Evolutionary conservation across 805 yeast species (phyloP).

Genomic region (Cyberlindnera japonica): DNA sequence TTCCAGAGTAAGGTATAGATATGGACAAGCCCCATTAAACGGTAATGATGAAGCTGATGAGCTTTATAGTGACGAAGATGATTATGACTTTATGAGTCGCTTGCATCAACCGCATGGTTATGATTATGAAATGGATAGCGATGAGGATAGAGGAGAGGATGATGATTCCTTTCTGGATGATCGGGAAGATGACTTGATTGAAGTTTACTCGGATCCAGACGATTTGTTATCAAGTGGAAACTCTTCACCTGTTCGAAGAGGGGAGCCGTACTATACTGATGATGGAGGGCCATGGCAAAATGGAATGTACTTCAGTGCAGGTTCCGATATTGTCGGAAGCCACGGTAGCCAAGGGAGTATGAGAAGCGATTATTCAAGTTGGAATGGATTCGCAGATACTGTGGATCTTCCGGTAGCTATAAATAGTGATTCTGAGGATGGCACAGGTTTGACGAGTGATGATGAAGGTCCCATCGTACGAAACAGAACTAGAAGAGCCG

Average conservation of each 20-base stretch:
- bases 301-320: too few relatives aligned
- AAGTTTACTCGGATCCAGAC: slow-evolving; percentile 2
- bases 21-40: not conserved
- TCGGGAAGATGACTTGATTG: slow-evolving; percentile 9
- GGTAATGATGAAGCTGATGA: not conserved
- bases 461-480: not conserved
- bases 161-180: slow-evolving; percentile 22
- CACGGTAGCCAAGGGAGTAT: too few relatives aligned
- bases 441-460: not conserved
- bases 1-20: slow-evolving; percentile 36
- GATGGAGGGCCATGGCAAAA: too few relatives aligned
- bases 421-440: too few relatives aligned
- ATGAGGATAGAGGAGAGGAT: slow-evolving; percentile 4
- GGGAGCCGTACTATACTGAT: not conserved
- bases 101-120: not conserved
- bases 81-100: not conserved
- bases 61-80: not conserved
- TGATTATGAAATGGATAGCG: not conserved
- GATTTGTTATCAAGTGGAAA: slow-evolving; percentile 6
- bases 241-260: slow-evolving; percentile 20
- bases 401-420: too few relatives aligned
- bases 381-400: not conserved
- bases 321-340: not conserved
- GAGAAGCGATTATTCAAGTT: not conserved
- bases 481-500: not conserved